These are phyloP conservation scores for Marasmius fiardii DNA, from an alignment of 1,284 basidiomycete species.

Conservation along the genomic window DNA sequence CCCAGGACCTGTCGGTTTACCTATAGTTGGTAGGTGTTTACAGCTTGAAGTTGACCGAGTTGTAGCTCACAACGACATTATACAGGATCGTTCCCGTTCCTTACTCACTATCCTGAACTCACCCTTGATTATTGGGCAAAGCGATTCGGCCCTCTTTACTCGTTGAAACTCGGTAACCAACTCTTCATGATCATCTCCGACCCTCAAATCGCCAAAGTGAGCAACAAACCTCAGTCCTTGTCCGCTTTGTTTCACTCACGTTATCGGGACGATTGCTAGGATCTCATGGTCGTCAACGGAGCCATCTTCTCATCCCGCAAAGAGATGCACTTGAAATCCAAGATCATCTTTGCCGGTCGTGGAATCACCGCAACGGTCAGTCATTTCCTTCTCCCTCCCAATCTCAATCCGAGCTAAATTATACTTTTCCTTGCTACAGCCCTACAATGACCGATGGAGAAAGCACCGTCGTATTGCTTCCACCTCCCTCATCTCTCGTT, in stretches of 20 bases:
- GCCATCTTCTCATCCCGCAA: no score
- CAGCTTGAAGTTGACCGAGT: neutral
- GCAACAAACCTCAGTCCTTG: neutral
- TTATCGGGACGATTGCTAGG: constrained; percentile 11
- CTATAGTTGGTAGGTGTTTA: neutral
- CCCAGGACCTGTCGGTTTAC: neutral
- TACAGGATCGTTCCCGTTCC: no score
- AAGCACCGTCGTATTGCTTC: no score
- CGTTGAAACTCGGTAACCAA: no score
- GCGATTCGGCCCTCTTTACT: constrained; percentile 30
- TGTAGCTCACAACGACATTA: neutral
- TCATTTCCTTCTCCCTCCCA: constrained; percentile 15
- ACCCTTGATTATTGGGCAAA: constrained; percentile 33
- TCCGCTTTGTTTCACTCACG: neutral
- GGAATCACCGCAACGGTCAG: constrained; percentile 31
- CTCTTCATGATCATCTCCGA: constrained; percentile 41
- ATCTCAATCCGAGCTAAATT: neutral
- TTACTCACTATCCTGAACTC: constrained; percentile 33
- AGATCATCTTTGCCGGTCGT: constrained; percentile 32
- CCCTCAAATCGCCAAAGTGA: constrained; percentile 25
- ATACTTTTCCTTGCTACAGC: neutral
- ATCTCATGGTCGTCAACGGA: no score
- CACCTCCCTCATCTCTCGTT: no score
- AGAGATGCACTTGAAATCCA: no score
- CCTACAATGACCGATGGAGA: constrained; percentile 25